Conservation (phyloP, 176 grass and related monocot species). For the Olyra latifolia region DNA sequence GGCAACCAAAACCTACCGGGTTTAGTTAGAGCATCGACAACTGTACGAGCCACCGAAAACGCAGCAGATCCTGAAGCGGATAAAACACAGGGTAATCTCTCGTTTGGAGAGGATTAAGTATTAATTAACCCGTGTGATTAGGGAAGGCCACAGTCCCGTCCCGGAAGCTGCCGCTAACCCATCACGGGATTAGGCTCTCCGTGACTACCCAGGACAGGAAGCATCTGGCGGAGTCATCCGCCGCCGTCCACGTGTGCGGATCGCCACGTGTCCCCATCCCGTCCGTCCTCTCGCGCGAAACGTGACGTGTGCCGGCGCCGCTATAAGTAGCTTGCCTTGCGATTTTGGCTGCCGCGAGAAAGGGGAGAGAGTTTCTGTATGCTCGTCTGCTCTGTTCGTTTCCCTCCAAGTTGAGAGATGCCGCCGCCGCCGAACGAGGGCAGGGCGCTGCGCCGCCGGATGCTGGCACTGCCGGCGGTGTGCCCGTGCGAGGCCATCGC, state of each 20-base stretch:
- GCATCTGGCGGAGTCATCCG: neutral
- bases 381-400: neutral
- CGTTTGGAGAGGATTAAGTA: no score
- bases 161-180: conserved; percentile 23
- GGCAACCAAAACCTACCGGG: neutral
- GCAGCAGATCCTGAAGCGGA: no score
- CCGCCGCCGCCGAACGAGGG: neutral
- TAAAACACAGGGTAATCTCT: no score
- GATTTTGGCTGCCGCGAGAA: conserved; percentile 20
- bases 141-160: neutral
- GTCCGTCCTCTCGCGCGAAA: no score
- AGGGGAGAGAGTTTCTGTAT: neutral
- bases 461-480: conserved; percentile 56
- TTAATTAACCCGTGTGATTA: no score
- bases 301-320: neutral
- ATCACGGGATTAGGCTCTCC: neutral
- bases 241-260: conserved; percentile 26
- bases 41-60: neutral
- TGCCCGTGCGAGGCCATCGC: conserved; percentile 66
- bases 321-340: conserved; percentile 29
- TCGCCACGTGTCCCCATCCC: neutral
- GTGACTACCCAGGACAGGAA: conserved; percentile 8
- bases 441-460: conserved; percentile 22
- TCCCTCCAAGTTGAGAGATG: neutral
- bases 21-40: no score